Evolutionary conservation across 2,329 filamentous ascomycete genomes (phyloP).

Genomic region (Aspergillus vadensis): DNA sequence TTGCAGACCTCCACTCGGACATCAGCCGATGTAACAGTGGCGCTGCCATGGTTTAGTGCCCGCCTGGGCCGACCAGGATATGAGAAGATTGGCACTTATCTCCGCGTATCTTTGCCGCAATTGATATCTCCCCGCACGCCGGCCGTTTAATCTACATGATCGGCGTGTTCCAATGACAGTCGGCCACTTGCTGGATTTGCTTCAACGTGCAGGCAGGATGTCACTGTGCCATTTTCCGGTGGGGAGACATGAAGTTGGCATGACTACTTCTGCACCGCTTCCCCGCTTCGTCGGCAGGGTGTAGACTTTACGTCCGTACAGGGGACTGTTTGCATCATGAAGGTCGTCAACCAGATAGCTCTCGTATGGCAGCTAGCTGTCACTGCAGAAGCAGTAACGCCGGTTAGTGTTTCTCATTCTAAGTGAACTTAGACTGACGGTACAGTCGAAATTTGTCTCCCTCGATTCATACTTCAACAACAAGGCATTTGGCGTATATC

Average conservation of each 20-base stretch:
- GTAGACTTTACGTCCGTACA: too few species aligned
- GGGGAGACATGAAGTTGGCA: background rate
- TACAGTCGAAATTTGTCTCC: background rate
- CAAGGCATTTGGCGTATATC: background rate
- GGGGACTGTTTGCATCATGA: background rate
- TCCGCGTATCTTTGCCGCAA: background rate
- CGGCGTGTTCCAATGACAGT: background rate
- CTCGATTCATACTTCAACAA: slow-evolving; percentile 2
- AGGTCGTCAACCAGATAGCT: background rate
- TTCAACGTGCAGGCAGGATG: background rate
- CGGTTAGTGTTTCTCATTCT: background rate
- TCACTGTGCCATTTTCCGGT: slow-evolving; percentile 6
- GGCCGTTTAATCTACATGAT: background rate
- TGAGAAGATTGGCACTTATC: background rate
- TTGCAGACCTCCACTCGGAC: background rate
- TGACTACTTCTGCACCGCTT: background rate
- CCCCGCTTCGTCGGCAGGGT: too few species aligned
- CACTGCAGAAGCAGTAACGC: background rate
- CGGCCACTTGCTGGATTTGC: background rate
- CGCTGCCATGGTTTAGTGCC: background rate
- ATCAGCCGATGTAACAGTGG: background rate
- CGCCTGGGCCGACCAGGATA: background rate
- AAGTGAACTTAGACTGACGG: background rate
- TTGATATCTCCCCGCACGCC: slow-evolving; percentile 4
- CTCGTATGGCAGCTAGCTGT: background rate